Conservation (phyloP, 2,329 filamentous ascomycete genomes). For the Scolecobasidium constrictum region DNA sequence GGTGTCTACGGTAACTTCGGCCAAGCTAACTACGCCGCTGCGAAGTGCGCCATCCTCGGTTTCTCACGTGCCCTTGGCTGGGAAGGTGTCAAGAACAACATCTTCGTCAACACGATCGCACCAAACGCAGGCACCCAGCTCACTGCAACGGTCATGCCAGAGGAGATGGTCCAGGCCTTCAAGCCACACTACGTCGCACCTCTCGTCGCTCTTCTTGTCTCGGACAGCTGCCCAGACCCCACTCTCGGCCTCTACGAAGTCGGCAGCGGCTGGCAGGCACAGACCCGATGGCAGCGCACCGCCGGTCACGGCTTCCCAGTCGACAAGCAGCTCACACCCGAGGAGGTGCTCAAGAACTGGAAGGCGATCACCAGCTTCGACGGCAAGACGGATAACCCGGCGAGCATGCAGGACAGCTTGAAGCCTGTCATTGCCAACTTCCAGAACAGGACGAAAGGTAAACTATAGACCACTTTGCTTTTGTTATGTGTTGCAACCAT, state of each 20-base stretch:
- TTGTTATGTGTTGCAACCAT: constrained; percentile 6
- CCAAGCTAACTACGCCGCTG: constrained; percentile 81
- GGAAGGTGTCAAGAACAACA: constrained; percentile 95
- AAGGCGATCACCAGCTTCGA: constrained; percentile 75
- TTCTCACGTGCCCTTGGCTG: constrained; percentile 88
- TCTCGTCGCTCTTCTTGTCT: constrained; percentile 75
- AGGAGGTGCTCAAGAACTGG: constrained; percentile 70
- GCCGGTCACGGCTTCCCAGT: constrained; percentile 87
- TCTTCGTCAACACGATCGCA: constrained; percentile 94
- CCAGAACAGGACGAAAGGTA: constrained; percentile 51
- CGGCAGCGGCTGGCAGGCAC: constrained; percentile 84
- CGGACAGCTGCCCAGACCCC: constrained; percentile 71
- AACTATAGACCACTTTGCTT: neutral
- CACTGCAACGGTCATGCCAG: constrained; percentile 87
- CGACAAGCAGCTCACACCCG: constrained; percentile 71
- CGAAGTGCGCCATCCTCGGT: constrained; percentile 67
- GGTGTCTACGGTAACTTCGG: constrained; percentile 96
- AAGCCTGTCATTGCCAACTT: constrained; percentile 79
- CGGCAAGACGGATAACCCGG: constrained; percentile 76
- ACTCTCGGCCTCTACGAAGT: constrained; percentile 90
- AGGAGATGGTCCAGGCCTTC: constrained; percentile 97
- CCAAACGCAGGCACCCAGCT: constrained; percentile 94
- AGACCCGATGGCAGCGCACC: constrained; percentile 88
- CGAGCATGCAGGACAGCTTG: constrained; percentile 64
- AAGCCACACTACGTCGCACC: constrained; percentile 98